Percentiles rank a stretch among this genome's conserved stretches.
phyloP scores from a whole-genome alignment of 768 basidiomycete genomes.

The Tremella yokohamensis region DNA sequence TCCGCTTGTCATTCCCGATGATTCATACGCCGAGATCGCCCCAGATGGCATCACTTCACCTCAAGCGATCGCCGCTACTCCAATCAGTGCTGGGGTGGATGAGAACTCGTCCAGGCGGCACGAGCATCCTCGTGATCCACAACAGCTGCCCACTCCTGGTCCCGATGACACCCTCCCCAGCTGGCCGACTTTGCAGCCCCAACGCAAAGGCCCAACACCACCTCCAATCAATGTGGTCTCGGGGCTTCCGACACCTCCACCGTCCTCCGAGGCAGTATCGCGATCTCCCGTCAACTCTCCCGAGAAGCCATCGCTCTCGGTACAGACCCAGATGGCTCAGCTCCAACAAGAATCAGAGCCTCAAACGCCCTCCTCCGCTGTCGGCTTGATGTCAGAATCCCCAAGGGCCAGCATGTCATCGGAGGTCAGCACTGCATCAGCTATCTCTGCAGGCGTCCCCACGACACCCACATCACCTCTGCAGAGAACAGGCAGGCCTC shows the following conservation, averaged over 20 bases:
- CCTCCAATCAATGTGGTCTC: neutral
- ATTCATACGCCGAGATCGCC: slow-evolving; percentile 30
- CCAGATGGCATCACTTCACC: slow-evolving; percentile 30
- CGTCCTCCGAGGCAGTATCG: neutral
- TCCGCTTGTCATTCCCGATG: slow-evolving; percentile 31
- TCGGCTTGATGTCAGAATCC: neutral
- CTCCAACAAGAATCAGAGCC: too few relatives aligned
- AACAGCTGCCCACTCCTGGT: neutral
- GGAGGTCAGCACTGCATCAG: neutral
- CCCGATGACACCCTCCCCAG: slow-evolving; percentile 10
- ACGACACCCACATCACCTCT: slow-evolving; percentile 5
- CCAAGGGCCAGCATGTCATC: slow-evolving; percentile 6
- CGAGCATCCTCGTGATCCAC: too few relatives aligned
- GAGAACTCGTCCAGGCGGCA: slow-evolving; percentile 27
- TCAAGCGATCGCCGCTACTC: neutral
- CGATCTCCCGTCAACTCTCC: neutral
- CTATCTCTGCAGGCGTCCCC: neutral
- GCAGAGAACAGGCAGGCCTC: slow-evolving; percentile 17
- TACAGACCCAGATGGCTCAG: neutral
- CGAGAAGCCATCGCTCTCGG: neutral
- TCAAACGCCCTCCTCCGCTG: neutral
- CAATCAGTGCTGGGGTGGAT: slow-evolving; percentile 6
- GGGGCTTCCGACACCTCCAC: slow-evolving; percentile 7
- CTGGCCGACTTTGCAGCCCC: slow-evolving; percentile 6
- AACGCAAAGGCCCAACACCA: slow-evolving; percentile 1